Conservation (phyloP, 1,139 yeast genomes). For the Lodderomyces beijingensis region DNA sequence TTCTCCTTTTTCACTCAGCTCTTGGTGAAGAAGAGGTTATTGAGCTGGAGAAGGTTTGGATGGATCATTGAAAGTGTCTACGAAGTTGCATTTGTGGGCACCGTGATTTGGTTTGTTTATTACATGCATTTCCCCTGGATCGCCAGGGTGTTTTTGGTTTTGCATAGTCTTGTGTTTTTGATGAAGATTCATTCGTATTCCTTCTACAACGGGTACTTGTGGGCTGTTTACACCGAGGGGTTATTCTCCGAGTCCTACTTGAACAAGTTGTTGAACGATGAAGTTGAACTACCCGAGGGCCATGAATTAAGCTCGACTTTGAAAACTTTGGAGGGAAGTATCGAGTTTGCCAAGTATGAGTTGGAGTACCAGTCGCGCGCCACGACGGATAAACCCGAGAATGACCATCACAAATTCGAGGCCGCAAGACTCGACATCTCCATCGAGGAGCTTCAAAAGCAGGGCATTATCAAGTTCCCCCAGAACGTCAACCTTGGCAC, state of each 20-base stretch:
- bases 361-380: conserved; percentile 44
- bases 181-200: conserved; percentile 95
- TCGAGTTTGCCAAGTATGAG: conserved; percentile 63
- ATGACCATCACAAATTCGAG: conserved; percentile 14
- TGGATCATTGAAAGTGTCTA: conserved; percentile 55
- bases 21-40: conserved; percentile 33
- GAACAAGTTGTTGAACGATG: conserved; percentile 17
- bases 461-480: conserved; percentile 52
- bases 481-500: conserved; percentile 60
- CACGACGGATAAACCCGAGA: conserved; percentile 12
- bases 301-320: conserved; percentile 23
- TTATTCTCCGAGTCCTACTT: conserved; percentile 37
- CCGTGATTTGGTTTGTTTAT: conserved; percentile 48
- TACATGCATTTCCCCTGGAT: conserved; percentile 69
- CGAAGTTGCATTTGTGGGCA: conserved; percentile 48
- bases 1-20: conserved; percentile 53
- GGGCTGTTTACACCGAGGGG: conserved; percentile 61
- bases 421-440: conserved; percentile 12
- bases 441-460: conserved; percentile 17
- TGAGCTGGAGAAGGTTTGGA: conserved; percentile 61
- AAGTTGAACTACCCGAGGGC: conserved; percentile 17
- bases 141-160: conserved; percentile 72
- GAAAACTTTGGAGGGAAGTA: conserved; percentile 38
- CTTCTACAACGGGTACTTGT: conserved; percentile 82
- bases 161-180: conserved; percentile 79